Base-by-base conservation (phyloP, 2,329 filamentous ascomycete genomes). In the Cordyceps cateniannulata region DNA sequence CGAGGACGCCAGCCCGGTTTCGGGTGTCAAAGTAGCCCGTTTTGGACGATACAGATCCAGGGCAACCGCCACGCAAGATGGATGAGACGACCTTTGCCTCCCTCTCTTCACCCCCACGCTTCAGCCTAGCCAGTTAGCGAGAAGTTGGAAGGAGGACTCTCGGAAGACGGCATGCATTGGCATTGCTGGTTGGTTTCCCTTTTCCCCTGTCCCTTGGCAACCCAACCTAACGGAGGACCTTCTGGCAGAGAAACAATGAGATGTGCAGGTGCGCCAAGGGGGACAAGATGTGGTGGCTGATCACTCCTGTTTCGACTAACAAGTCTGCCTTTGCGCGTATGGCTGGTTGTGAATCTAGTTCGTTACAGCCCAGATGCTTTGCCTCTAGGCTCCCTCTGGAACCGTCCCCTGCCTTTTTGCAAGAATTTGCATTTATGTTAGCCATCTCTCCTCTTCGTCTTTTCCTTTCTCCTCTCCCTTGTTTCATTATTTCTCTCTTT, bases 401-500 rank as follows among this genome's bases (percentile, higher is more conserved):
- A 16, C 14, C n/a, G 3, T 18, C 57, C 59, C 59, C 51, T 49
- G n/a, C 12, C 16, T 44, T 44, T 55, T 55, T 61, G 42, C 42
- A 25, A 54, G 20, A 48, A 27, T 42, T 55, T 60, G 14, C 50
- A 27, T 48, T 61, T 61, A 55, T 55, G 22, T 50, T 38, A 35
- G 48, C n/a, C 47, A 52, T 16, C 66, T 62, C 62, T 62, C 68
- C 62, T 63, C 64, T 63, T 62, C 48, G 61, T 56, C 60, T 62
- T 52, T 62, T 50, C 53, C 56, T 62, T 65, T 60, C 65, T 65
- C 65, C 68, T 67, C 67, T 66, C 62, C 62, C 60, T 54, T 62
- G 55, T 66, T 68, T 66, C 62, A 63, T 62, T 57, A 59, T 68
- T 68, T 66, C 65, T 60, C 62, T 65, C 65, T 69, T 63, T 62